Evolutionary conservation across 495 filamentous ascomycete genomes (phyloP).

Genomic region (Penicillium paxilli): DNA sequence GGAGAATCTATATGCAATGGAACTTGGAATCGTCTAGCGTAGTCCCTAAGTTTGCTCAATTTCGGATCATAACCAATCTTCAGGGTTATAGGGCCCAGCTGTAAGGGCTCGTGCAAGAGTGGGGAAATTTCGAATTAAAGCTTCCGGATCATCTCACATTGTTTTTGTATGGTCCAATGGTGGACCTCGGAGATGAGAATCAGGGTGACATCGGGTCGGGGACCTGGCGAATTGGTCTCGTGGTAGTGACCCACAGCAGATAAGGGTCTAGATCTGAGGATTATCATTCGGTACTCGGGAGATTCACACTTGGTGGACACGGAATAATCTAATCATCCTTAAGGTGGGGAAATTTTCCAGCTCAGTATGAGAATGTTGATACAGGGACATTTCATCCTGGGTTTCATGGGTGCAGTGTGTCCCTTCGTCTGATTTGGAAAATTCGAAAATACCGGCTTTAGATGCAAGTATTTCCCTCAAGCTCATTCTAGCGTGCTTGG

Average conservation of each 20-base stretch:
- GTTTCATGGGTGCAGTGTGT: no score
- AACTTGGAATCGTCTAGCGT: background rate
- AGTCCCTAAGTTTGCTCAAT: background rate
- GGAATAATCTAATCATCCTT: no score
- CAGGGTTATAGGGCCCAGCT: background rate
- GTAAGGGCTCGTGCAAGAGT: background rate
- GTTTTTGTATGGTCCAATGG: background rate
- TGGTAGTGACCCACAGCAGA: background rate
- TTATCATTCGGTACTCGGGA: background rate
- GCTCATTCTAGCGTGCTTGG: no score
- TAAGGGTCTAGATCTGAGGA: background rate
- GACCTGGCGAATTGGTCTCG: slow-evolving; percentile 1
- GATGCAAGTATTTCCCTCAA: no score
- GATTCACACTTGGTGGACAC: no score
- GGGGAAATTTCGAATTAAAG: slow-evolving; percentile 1
- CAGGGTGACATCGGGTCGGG: slow-evolving; percentile 6
- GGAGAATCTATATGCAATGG: background rate
- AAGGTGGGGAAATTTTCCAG: background rate
- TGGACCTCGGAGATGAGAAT: background rate
- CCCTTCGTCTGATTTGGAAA: no score
- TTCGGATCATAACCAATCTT: background rate
- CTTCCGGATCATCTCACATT: slow-evolving; percentile 2
- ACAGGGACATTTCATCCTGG: no score
- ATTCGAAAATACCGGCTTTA: no score
- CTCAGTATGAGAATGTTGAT: no score